phyloP scores from a whole-genome alignment of 2,329 filamentous ascomycete species.

The Ustulina deusta region DNA sequence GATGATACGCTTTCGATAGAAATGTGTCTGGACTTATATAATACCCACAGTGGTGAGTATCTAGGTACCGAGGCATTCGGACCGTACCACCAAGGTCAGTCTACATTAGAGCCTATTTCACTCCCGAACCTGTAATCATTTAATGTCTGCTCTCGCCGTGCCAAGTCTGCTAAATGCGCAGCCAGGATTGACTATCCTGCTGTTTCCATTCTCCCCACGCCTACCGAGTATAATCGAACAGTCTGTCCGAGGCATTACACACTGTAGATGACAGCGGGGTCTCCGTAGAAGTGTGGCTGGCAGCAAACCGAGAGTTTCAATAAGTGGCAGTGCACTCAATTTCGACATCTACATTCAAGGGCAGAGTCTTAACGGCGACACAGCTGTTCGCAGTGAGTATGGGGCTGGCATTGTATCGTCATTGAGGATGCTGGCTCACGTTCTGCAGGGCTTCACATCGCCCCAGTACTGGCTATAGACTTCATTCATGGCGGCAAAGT shows the following conservation, averaged over 20 bases:
- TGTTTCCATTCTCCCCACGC: not conserved
- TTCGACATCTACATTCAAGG: constrained; percentile 87
- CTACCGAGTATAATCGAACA: not conserved
- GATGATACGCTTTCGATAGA: not conserved
- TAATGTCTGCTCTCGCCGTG: not conserved
- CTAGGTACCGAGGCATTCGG: not conserved
- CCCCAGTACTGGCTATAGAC: constrained; percentile 78
- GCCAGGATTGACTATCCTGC: not conserved
- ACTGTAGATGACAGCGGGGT: not conserved
- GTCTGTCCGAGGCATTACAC: not conserved
- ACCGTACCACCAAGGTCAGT: not conserved
- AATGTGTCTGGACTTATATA: not conserved
- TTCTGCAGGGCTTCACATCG: constrained; percentile 59
- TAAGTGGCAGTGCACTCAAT: constrained; percentile 82
- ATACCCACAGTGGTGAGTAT: too few relatives aligned
- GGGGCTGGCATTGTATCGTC: not conserved
- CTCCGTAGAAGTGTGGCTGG: not conserved
- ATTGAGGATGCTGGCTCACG: constrained; percentile 49
- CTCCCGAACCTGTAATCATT: not conserved
- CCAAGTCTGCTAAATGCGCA: not conserved
- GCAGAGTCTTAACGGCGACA: constrained; percentile 89
- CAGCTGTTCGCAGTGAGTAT: constrained; percentile 66
- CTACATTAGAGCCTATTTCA: not conserved
- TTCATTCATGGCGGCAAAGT: constrained; percentile 81
- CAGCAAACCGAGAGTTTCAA: constrained; percentile 4